Base-by-base conservation (phyloP, 305 asterid genomes). In the Ilex paraguariensis region DNA sequence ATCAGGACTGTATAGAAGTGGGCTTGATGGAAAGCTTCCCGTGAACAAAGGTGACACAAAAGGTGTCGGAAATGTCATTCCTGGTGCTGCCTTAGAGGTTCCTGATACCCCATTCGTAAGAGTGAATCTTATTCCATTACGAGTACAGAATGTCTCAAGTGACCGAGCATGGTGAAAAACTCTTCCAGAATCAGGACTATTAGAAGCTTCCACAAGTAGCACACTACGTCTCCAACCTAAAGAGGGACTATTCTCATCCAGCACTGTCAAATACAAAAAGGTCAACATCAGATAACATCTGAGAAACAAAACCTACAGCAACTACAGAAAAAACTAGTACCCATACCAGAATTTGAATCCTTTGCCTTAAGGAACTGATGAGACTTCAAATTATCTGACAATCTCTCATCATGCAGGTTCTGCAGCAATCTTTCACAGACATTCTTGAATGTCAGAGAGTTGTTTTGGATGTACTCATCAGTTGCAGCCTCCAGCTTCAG, bases 1-100 rank as follows among this genome's bases (percentile, higher is more conserved):
- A 66, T 83, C 93, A 45, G 99, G 98, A 82, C 98, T 91, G 79
- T 82, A 85, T 32, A 88, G 62, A 59, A 81, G 83, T 68, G 98
- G 96, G 71, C 84, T 88, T 33, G 99, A 87, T n/a, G 97, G 88
- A 86, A 91, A 94, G 84, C 99, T 88, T 68, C 99, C 99, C 48
- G 99, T 94, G 70, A 94, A 94, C 77, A 94, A 76, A 77, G 99
- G 99, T 51, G 99, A 94, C 3, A 91, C 64, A 70, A 86, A 93
- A 49, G 96, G 95, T 50, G 96, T 84, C 21, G 87, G 91, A 63
- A 77, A 77, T 53, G 82, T 57, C 42, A 96, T 84, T 60, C 95
- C 96, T 44, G 83, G 78, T 55, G 81, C 77, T 32, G 83, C 73
- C 82, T 81, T 88, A 56, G 72, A 59, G 75, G 79, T 74, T 32